phyloP scores from a whole-genome alignment of 106 monocot species.

The Amphibolis antarctica region DNA sequence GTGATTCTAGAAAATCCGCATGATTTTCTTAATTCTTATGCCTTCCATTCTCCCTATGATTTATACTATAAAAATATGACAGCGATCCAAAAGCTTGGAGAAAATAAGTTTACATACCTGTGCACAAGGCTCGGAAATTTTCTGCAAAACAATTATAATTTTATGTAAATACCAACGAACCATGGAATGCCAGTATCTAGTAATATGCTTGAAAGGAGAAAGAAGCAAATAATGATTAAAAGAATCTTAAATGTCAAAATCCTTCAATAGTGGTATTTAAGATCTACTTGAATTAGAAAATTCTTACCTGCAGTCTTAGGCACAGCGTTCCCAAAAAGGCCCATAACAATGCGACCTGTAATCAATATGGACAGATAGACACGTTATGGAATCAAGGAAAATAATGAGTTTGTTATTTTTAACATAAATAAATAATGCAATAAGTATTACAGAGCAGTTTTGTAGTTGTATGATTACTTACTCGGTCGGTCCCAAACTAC shows the following conservation, averaged over 20 bases:
- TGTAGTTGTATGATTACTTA: too few species aligned
- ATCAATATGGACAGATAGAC: background rate
- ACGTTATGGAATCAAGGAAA: too few species aligned
- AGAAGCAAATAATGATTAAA: background rate
- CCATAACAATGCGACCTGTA: conserved; percentile 79
- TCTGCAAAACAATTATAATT: conserved; percentile 30
- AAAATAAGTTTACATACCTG: conserved; percentile 42
- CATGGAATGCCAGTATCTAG: background rate
- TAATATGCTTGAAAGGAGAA: background rate
- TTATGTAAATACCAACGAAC: background rate
- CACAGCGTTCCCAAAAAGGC: conserved; percentile 84
- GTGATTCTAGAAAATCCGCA: background rate
- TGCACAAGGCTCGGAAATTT: conserved; percentile 95
- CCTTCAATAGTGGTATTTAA: background rate
- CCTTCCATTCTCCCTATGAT: background rate
- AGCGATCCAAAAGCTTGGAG: background rate
- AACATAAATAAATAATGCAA: too few species aligned
- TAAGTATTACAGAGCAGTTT: too few species aligned
- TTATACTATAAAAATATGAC: background rate
- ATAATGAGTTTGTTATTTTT: too few species aligned
- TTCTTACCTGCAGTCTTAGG: conserved; percentile 85
- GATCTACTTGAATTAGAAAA: background rate
- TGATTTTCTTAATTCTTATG: background rate
- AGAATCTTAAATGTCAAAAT: background rate
- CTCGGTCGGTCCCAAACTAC: too few species aligned